Percentiles rank a stretch among this genome's conserved stretches.
Evolutionary conservation across 1,139 yeast species (phyloP).

Genomic region (Insectozyma bohioensis): DNA sequence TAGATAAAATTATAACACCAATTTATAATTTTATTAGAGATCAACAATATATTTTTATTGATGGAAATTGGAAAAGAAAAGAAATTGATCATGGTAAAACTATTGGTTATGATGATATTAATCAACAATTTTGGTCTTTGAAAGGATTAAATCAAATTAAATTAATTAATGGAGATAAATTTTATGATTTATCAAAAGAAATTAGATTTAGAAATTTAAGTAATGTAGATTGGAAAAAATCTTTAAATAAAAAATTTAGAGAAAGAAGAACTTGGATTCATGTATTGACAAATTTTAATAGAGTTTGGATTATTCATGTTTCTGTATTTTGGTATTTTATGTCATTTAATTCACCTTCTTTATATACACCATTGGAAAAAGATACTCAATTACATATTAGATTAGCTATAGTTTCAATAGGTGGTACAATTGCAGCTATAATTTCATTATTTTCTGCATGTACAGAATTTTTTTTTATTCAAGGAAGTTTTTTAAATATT

Average conservation of each 20-base stretch:
- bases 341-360: conserved; percentile 70
- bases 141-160: conserved; percentile 55
- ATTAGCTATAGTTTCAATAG: conserved; percentile 49
- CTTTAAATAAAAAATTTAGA: conserved; percentile 68
- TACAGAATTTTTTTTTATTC: conserved; percentile 65
- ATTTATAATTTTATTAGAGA: conserved; percentile 41
- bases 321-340: conserved; percentile 83
- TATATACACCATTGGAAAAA: conserved; percentile 48
- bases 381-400: conserved; percentile 14
- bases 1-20: conserved; percentile 45
- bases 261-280: conserved; percentile 83
- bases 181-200: conserved; percentile 44
- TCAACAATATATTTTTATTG: conserved; percentile 39
- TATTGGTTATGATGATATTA: conserved; percentile 85
- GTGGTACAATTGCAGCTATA: conserved; percentile 68
- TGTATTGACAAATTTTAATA: conserved; percentile 69
- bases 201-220: conserved; percentile 49
- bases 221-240: conserved; percentile 61
- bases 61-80: conserved; percentile 44
- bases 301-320: conserved; percentile 82
- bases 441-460: conserved; percentile 63
- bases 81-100: conserved; percentile 68
- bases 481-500: conserved; percentile 66
- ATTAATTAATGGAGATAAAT: conserved; percentile 38
- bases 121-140: conserved; percentile 81